These are phyloP conservation scores for Lasiosphaeria miniovina DNA, from an alignment of 495 filamentous ascomycete species.

Conservation along the genomic window DNA sequence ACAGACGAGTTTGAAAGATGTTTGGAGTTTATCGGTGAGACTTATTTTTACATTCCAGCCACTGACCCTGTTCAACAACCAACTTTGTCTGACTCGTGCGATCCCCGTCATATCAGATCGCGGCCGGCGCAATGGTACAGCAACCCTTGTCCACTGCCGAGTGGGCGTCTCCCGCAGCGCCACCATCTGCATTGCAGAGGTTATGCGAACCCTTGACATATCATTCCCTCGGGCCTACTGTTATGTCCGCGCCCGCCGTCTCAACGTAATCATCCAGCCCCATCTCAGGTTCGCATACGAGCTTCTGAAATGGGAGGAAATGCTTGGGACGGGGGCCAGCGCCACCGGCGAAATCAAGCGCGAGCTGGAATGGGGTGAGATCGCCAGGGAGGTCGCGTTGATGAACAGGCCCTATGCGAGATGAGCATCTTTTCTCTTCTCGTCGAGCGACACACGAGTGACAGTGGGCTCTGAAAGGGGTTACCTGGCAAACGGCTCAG, in stretches of 20 bases:
- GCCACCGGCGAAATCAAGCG: constrained; percentile 44
- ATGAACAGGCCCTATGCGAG: constrained; percentile 93
- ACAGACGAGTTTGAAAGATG: constrained; percentile 85
- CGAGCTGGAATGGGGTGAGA: constrained; percentile 87
- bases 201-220: constrained; percentile 75
- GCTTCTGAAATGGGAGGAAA: constrained; percentile 93
- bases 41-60: not conserved
- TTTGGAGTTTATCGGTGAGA: constrained; percentile 86
- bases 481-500: too few species aligned
- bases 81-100: constrained; percentile 1
- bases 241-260: constrained; percentile 84
- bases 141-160: constrained; percentile 94
- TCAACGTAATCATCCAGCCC: constrained; percentile 66
- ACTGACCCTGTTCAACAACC: not conserved
- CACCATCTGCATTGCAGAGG: constrained; percentile 97
- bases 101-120: constrained; percentile 51
- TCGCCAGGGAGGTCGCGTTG: constrained; percentile 83
- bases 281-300: constrained; percentile 62
- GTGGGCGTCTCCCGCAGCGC: constrained; percentile 93
- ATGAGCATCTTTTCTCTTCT: constrained; percentile 12
- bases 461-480: too few species aligned
- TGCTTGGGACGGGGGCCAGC: constrained; percentile 33
- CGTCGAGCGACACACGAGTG: not conserved
- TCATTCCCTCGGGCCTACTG: constrained; percentile 95
- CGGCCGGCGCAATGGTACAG: constrained; percentile 68